These are phyloP conservation scores for Cytospora schulzeri DNA, from an alignment of 2,329 filamentous ascomycete species.

Conservation along the genomic window DNA sequence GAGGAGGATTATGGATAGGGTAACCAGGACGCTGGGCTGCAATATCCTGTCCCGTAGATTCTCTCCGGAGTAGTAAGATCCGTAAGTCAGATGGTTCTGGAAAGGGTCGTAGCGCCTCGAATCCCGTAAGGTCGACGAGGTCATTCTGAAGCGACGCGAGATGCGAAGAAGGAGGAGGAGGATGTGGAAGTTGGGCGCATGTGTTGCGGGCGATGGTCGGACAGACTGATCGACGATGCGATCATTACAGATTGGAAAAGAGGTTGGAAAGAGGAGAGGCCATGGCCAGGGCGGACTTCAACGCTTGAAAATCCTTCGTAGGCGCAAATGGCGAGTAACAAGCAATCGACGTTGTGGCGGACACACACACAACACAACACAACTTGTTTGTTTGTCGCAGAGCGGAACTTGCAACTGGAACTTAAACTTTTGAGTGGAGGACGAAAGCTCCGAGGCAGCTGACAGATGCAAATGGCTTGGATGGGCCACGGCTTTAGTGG, in stretches of 20 bases:
- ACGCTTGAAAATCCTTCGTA: background rate
- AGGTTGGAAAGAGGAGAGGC: background rate
- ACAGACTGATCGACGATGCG: background rate
- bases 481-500: background rate
- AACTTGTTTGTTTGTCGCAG: background rate
- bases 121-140: slow-evolving; percentile 14
- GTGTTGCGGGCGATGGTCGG: slow-evolving; percentile 9
- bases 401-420: background rate
- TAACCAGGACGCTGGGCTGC: slow-evolving; percentile 41
- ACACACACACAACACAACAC: background rate
- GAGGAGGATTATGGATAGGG: slow-evolving; percentile 38
- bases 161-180: slow-evolving; percentile 9
- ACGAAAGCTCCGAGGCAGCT: background rate
- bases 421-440: slow-evolving; percentile 18
- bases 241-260: background rate
- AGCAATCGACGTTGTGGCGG: background rate
- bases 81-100: slow-evolving; percentile 25
- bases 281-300: background rate
- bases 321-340: background rate
- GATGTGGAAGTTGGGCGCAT: slow-evolving; percentile 17
- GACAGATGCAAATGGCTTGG: background rate
- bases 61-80: slow-evolving; percentile 30
- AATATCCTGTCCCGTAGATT: slow-evolving; percentile 38
- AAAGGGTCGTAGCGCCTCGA: slow-evolving; percentile 22
- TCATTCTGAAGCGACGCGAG: slow-evolving; percentile 25